Base-by-base conservation (phyloP, 305 asterid species). In the Plantago coronopus region DNA sequence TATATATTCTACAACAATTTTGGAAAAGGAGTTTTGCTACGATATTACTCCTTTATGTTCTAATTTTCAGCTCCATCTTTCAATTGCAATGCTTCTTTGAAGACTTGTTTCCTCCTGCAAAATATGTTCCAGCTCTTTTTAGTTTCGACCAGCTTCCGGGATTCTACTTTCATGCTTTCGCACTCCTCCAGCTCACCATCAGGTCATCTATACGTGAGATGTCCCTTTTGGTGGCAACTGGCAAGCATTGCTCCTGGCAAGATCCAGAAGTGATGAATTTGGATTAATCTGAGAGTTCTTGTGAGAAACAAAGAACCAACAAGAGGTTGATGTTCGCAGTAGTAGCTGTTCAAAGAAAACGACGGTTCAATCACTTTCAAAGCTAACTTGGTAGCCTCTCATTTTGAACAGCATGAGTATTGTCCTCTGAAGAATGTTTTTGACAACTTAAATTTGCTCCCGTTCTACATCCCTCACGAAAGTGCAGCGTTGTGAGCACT, bases 171-270 rank as follows among this genome's bases (percentile, higher is more conserved):
- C 98, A 93, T 93, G 75, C 59, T 79, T 8, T 95, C 79, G 49
- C 98, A 91, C 72, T 91, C 98, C 59, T 86, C 98, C 2, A 91
- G 96, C 78, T 88, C 95, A 1, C 70, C 72, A 88, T 88, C 98
- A 91, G 84, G 78, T 71, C 89, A 53, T 91, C 96, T 97, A 86
- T 83, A 86, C 81, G 89, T 19, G 48, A 86, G 96, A 66, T 87
- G 95, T 53, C 42, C n/a, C 40, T 38, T 51, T 23, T 51, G 57
- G 57, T 51, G 57, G 19, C 57, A 51, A 22, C 38, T 51, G 57
- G 19, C 57, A 51, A 22, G 37, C 40, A 51, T 17, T 46, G 57
- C n/a, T 50, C 57, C 22, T 50, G 22, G 57, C 15, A 50, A 50
- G 57, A 20, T 50, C 57, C 34, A 50, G 37, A 50, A 20, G 17